Percentiles rank a stretch among this genome's conserved stretches.
Conservation (phyloP, 768 basidiomycete species). For the Tulasnella sp. region DNA sequence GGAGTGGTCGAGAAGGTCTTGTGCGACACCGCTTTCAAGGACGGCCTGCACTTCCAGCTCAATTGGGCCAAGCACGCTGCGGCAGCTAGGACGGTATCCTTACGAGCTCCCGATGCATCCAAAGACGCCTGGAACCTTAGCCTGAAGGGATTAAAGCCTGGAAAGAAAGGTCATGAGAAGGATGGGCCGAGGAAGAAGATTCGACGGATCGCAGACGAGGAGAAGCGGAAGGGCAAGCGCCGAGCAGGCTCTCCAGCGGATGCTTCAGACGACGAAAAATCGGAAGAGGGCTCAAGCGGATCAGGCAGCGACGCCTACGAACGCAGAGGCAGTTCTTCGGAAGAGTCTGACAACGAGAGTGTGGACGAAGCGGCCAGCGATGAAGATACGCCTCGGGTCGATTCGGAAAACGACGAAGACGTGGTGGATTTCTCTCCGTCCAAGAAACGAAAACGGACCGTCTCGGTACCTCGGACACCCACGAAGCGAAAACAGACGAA, state of each 20-base stretch:
- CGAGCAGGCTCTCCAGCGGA: not conserved
- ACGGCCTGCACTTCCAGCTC: conserved; percentile 25
- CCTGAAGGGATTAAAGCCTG: conserved; percentile 12
- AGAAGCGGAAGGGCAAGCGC: not conserved
- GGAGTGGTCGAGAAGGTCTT: conserved; percentile 28
- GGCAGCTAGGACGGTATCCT: conserved; percentile 40
- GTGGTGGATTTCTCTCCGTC: not conserved
- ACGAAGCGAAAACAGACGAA: conserved; percentile 41
- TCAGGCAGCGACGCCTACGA: conserved; percentile 15
- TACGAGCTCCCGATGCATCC: conserved; percentile 34
- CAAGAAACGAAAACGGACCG: conserved; percentile 16
- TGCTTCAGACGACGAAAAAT: conserved; percentile 22
- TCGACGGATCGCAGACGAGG: not conserved
- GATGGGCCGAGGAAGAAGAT: conserved; percentile 28
- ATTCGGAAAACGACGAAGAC: not conserved
- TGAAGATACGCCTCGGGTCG: not conserved
- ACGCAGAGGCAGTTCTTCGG: conserved; percentile 45
- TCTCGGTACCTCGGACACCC: conserved; percentile 23
- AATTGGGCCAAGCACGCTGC: conserved; percentile 39
- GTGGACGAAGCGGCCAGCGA: conserved; percentile 7
- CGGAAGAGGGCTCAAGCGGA: not conserved
- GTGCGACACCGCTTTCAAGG: conserved; percentile 30
- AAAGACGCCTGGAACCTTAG: conserved; percentile 9
- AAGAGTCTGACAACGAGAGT: conserved; percentile 4
- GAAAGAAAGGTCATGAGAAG: conserved; percentile 24